Evolutionary conservation across 2,329 filamentous ascomycete genomes (phyloP), one percentile per base, ranked within the genome.

Genomic region (Aureobasidium mangrovei): DNA sequence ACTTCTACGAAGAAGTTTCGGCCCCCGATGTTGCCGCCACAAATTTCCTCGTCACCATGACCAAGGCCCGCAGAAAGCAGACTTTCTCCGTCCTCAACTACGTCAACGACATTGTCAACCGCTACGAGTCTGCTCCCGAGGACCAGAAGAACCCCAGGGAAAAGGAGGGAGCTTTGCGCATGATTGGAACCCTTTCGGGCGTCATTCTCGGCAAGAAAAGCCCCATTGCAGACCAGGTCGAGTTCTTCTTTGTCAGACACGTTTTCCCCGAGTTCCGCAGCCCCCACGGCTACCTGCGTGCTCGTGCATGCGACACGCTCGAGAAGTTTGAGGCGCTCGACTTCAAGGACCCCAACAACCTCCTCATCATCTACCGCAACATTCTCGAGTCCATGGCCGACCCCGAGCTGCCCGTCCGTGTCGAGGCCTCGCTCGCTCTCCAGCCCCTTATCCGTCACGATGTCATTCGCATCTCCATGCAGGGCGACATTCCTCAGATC

Each of bases 201-300:
- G 91, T 98, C 51, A 94, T 98, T 46, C 78, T 98, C 35, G 89
- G 90, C 62, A 98, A 97, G 79, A 97, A 97, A 79, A 96, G 91
- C 66, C 93, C 93, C 1, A 96, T 98, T 61, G 93, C 91, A 35
- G 87, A 95, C 66, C 90, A 97, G 70, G 91, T 97, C 55, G 93
- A 98, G 71, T 96, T 95, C 71, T 98, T 98, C 77, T 86, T 98
- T 61, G 91, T 97, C 52, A 87, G 91, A 65, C 95, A 97, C 66
- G 93, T 98, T 55, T 97, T 98, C 76, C 93, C 93, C 44, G 93
- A 98, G 66, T 98, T 98, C 76, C 84, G 88, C 63, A 97, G 89
- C 72, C 78, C 83, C 10, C 88, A 95, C 66, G 93, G 91, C 35
- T 97, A 91, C 74, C 82, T 98, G 46, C 86, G 93, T 55, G 93